A percentile compares a stretch with the other conserved stretches of the same genome.
Evolutionary conservation across 1,284 basidiomycete genomes (phyloP).

Genomic region (Peniophora sp.): DNA sequence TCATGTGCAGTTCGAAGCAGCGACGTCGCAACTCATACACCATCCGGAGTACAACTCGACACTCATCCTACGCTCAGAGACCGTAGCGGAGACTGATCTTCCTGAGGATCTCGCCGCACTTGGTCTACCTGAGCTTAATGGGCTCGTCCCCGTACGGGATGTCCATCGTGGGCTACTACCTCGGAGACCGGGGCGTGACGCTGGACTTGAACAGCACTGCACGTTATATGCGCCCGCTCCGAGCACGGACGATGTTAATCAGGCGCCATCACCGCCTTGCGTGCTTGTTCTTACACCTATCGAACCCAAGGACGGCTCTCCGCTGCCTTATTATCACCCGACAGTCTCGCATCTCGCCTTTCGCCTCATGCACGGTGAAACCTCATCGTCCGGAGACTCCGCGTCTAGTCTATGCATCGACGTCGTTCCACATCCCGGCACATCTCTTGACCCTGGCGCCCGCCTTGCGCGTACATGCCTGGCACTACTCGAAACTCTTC

Average conservation of each 20-base stretch:
- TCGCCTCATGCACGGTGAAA: conserved; percentile 37
- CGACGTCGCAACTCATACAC: conserved; percentile 56
- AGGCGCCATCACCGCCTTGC: conserved; percentile 19
- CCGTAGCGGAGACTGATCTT: conserved; percentile 35
- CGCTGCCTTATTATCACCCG: conserved; percentile 78
- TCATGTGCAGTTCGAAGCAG: conserved; percentile 52
- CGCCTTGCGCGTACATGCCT: conserved; percentile 77
- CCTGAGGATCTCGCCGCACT: conserved; percentile 23
- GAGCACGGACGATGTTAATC: conserved; percentile 9
- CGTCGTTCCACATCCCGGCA: conserved; percentile 43
- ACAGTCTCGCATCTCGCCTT: conserved; percentile 67
- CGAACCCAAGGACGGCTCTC: conserved; percentile 24
- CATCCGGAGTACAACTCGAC: conserved; percentile 84
- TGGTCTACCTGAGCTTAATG: conserved; percentile 32
- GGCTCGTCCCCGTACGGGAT: conserved; percentile 30
- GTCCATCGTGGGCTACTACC: conserved; percentile 63
- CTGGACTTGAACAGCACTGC: conserved; percentile 66
- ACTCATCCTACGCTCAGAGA: conserved; percentile 71
- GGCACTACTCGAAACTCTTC: conserved; percentile 73
- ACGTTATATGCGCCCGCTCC: conserved; percentile 41
- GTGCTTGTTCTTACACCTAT: conserved; percentile 61
- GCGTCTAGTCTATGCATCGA: conserved; percentile 40
- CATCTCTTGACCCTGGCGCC: conserved; percentile 42
- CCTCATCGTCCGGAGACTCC: conserved; percentile 1
- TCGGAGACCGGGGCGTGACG: conserved; percentile 64